Conservation (phyloP, 805 yeast genomes). For the Saccharomyces paradoxus region DNA sequence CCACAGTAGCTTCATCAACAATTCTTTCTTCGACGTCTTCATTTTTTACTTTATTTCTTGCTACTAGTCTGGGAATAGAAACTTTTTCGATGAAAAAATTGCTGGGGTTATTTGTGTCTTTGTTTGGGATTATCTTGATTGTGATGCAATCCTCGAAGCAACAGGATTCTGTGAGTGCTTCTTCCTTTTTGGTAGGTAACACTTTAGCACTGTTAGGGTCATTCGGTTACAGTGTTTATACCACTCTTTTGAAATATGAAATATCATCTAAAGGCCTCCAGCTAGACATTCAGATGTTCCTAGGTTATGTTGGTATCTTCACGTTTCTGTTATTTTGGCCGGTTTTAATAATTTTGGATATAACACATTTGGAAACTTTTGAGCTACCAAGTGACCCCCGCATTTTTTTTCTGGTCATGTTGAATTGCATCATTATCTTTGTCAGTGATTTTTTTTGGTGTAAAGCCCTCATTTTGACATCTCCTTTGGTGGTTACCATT, state of each 20-base stretch:
- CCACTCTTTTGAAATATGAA: slow-evolving; percentile 71
- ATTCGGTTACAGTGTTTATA: slow-evolving; percentile 74
- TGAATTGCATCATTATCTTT: slow-evolving; percentile 69
- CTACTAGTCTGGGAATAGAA: slow-evolving; percentile 62
- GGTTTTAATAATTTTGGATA: slow-evolving; percentile 52
- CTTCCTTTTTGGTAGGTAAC: slow-evolving; percentile 51
- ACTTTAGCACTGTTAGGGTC: slow-evolving; percentile 73
- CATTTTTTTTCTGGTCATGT: slow-evolving; percentile 34
- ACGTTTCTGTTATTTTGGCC: slow-evolving; percentile 74
- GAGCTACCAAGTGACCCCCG: slow-evolving; percentile 45
- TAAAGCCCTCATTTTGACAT: slow-evolving; percentile 77
- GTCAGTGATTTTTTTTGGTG: slow-evolving; percentile 91
- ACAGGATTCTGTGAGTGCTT: slow-evolving; percentile 6
- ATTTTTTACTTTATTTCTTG: slow-evolving; percentile 77
- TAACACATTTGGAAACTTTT: slow-evolving; percentile 52
- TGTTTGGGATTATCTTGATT: slow-evolving; percentile 67
- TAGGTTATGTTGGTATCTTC: slow-evolving; percentile 86
- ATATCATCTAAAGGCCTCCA: slow-evolving; percentile 50
- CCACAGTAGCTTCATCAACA: slow-evolving; percentile 87
- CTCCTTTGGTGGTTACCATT: slow-evolving; percentile 87
- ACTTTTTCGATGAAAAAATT: slow-evolving; percentile 52
- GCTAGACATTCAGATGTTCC: slow-evolving; percentile 68
- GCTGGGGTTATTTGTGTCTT: slow-evolving; percentile 56
- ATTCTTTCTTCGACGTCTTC: slow-evolving; percentile 86
- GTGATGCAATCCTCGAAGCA: slow-evolving; percentile 34